Evolutionary conservation across 1,284 basidiomycete species (phyloP).

Genomic region (Anthracocystis panici-leucophaei): DNA sequence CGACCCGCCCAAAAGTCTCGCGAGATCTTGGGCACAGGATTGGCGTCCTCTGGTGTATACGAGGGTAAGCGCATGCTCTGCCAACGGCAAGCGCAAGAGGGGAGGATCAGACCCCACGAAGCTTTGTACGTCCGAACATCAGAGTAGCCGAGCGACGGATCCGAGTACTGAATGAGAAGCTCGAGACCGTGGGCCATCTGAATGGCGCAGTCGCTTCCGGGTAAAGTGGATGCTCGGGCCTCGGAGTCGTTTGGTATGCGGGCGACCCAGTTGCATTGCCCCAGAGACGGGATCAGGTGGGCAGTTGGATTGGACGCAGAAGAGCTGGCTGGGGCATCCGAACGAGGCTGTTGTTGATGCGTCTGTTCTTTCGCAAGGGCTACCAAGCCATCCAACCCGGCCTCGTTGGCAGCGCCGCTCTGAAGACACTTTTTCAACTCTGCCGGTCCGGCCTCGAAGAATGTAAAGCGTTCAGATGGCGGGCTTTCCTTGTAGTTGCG

Average conservation of each 20-base stretch:
- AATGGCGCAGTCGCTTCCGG: conserved; percentile 46
- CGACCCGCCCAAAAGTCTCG: conserved; percentile 49
- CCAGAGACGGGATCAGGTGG: conserved; percentile 1
- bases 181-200: conserved; percentile 49
- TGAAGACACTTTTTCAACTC: conserved; percentile 35
- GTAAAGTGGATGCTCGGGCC: conserved; percentile 42
- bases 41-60: conserved; percentile 47
- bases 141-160: conserved; percentile 21
- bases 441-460: conserved; percentile 41
- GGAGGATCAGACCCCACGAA: conserved; percentile 44
- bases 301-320: neutral
- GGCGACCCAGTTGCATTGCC: conserved; percentile 52
- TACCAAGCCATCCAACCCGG: conserved; percentile 26
- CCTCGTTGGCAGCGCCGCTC: conserved; percentile 1
- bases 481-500: conserved; percentile 40
- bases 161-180: conserved; percentile 43
- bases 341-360: conserved; percentile 9
- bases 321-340: neutral
- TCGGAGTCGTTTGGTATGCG: conserved; percentile 47
- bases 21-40: conserved; percentile 47
- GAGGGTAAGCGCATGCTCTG: conserved; percentile 48
- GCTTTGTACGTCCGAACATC: conserved; percentile 36
- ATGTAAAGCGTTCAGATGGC: conserved; percentile 44
- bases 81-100: conserved; percentile 49
- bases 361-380: conserved; percentile 37